Evolutionary conservation across 2,329 filamentous ascomycete genomes (phyloP).

Genomic region (Fusarium circinatum): DNA sequence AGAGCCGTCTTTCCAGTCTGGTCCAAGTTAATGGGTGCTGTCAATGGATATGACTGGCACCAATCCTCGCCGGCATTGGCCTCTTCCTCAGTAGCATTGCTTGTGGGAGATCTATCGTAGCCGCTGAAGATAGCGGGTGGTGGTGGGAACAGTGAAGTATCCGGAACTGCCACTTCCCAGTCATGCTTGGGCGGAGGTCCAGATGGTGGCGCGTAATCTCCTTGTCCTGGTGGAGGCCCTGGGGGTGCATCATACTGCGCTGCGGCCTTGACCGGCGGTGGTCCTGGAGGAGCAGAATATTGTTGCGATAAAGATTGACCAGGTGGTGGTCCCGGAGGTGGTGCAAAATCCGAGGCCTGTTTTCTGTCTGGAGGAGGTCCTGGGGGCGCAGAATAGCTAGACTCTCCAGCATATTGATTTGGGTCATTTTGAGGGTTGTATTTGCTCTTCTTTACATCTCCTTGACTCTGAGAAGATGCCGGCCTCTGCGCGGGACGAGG

Average conservation of each 20-base stretch:
- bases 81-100: conserved; percentile 74
- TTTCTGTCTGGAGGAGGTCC: conserved; percentile 25
- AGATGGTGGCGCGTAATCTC: conserved; percentile 45
- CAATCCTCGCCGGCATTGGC: conserved; percentile 73
- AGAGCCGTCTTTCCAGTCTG: conserved; percentile 59
- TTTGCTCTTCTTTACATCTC: conserved; percentile 43
- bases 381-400: conserved; percentile 38
- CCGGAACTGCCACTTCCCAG: conserved; percentile 77
- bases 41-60: conserved; percentile 70
- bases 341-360: conserved; percentile 43
- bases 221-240: conserved; percentile 46
- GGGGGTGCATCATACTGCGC: conserved; percentile 34
- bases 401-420: conserved; percentile 26
- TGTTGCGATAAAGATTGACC: conserved; percentile 27
- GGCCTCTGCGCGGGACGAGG: conserved; percentile 52
- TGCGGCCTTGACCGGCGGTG: conserved; percentile 45
- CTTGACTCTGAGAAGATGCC: conserved; percentile 42
- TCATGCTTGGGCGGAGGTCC: conserved; percentile 65
- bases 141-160: conserved; percentile 77
- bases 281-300: conserved; percentile 45
- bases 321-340: conserved; percentile 44
- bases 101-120: conserved; percentile 72
- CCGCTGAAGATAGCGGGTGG: conserved; percentile 74
- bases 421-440: conserved; percentile 41
- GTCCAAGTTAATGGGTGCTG: conserved; percentile 61